Percentiles rank a stretch among this genome's conserved stretches.
phyloP scores from a whole-genome alignment of 2,329 filamentous ascomycete species.

The Neurospora crassa region DNA sequence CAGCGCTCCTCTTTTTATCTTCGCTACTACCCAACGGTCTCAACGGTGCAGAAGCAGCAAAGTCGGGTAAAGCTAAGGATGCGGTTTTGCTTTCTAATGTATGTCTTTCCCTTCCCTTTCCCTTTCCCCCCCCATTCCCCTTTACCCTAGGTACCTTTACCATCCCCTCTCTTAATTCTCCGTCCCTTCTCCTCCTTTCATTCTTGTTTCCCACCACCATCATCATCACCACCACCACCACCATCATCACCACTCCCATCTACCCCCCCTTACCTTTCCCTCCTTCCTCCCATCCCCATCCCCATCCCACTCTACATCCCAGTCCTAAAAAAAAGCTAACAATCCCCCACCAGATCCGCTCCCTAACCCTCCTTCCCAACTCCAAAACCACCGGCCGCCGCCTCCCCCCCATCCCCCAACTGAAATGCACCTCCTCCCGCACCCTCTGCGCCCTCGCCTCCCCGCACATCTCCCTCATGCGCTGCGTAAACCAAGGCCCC shows the following conservation, averaged over 20 bases:
- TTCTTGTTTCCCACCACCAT: too few relatives aligned
- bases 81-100: neutral
- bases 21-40: neutral
- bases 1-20: neutral
- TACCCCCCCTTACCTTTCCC: too few relatives aligned
- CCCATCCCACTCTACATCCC: too few relatives aligned
- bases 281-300: too few relatives aligned
- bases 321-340: too few relatives aligned
- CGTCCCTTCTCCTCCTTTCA: neutral
- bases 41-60: neutral
- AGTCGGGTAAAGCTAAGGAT: neutral
- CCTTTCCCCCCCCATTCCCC: neutral
- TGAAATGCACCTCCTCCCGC: slow-evolving; percentile 58
- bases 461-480: slow-evolving; percentile 65
- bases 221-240: too few relatives aligned
- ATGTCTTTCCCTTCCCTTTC: neutral
- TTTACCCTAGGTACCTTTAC: too few relatives aligned
- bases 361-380: slow-evolving; percentile 63
- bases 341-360: slow-evolving; percentile 53
- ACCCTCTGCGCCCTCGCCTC: slow-evolving; percentile 57
- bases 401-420: slow-evolving; percentile 64
- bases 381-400: slow-evolving; percentile 67
- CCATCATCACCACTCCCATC: too few relatives aligned
- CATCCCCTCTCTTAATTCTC: neutral
- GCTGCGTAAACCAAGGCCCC: slow-evolving; percentile 76